Conservation (phyloP, 108 stramenopile species). For the Mediolabrus comicus region DNA sequence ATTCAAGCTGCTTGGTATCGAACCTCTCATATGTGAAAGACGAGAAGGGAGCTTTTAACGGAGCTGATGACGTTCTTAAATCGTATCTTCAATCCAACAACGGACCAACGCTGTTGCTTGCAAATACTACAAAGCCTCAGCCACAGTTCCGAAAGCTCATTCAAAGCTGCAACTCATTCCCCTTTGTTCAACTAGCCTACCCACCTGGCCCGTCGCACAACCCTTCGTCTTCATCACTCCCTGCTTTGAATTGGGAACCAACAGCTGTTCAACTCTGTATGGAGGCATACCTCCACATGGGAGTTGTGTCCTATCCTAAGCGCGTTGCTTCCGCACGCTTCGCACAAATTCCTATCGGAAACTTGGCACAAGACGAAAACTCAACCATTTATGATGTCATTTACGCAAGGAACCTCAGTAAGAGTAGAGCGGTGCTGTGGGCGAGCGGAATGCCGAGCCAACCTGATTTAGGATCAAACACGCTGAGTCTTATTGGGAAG, state of each 20-base stretch:
- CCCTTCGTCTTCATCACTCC: conserved; percentile 73
- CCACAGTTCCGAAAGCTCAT: conserved; percentile 62
- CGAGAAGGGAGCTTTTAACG: conserved; percentile 62
- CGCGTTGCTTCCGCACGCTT: conserved; percentile 78
- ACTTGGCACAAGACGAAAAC: conserved; percentile 82
- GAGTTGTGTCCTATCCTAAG: conserved; percentile 84
- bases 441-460: conserved; percentile 70
- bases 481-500: conserved; percentile 41
- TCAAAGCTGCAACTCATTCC: conserved; percentile 82
- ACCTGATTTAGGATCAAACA: conserved; percentile 90
- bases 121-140: conserved; percentile 59
- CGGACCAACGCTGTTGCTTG: conserved; percentile 86
- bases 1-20: conserved; percentile 51
- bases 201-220: conserved; percentile 85
- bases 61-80: conserved; percentile 74
- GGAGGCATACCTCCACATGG: conserved; percentile 79
- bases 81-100: conserved; percentile 68
- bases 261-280: conserved; percentile 79
- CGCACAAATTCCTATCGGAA: conserved; percentile 91
- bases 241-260: conserved; percentile 91
- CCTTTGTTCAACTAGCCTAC: conserved; percentile 79
- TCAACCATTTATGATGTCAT: conserved; percentile 80
- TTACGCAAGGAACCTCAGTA: conserved; percentile 70
- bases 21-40: conserved; percentile 59
- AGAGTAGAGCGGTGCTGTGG: conserved; percentile 93